A percentile compares a stretch with the other conserved stretches of the same genome.
Conservation (phyloP, 306 rosid genomes). For the Psophocarpus tetragonolobus region DNA sequence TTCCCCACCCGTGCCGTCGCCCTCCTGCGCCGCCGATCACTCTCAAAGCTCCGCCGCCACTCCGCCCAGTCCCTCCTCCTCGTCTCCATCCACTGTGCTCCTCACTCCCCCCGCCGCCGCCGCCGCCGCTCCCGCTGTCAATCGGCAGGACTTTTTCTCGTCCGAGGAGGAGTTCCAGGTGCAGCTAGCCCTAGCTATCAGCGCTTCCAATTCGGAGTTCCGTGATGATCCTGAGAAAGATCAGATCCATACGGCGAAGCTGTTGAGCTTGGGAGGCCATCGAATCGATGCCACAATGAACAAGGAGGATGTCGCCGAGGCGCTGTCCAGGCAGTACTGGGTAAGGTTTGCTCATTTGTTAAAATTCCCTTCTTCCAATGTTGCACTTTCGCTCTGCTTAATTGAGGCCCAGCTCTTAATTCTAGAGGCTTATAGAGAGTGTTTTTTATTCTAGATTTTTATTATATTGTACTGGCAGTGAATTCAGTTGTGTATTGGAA, state of each 20-base stretch:
- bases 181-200: constrained; percentile 96
- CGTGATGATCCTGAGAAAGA: constrained; percentile 88
- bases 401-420: constrained; percentile 20
- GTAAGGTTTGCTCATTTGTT: constrained; percentile 58
- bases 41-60: constrained; percentile 42
- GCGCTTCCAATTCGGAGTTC: constrained; percentile 90
- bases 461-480: constrained; percentile 6
- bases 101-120: background rate
- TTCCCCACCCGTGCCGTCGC: constrained; percentile 42
- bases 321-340: constrained; percentile 93
- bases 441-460: background rate
- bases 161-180: constrained; percentile 98
- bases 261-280: constrained; percentile 78
- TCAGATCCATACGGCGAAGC: constrained; percentile 89
- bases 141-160: constrained; percentile 68
- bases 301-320: constrained; percentile 63
- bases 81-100: constrained; percentile 42
- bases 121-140: constrained; percentile 35
- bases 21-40: constrained; percentile 57
- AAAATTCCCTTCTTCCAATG: background rate
- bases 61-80: constrained; percentile 52
- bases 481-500: constrained; percentile 21
- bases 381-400: background rate
- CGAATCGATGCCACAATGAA: constrained; percentile 51
- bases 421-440: constrained; percentile 16